Evolutionary conservation across 2,329 filamentous ascomycete genomes (phyloP).

Genomic region (Pseudogymnoascus sp.): DNA sequence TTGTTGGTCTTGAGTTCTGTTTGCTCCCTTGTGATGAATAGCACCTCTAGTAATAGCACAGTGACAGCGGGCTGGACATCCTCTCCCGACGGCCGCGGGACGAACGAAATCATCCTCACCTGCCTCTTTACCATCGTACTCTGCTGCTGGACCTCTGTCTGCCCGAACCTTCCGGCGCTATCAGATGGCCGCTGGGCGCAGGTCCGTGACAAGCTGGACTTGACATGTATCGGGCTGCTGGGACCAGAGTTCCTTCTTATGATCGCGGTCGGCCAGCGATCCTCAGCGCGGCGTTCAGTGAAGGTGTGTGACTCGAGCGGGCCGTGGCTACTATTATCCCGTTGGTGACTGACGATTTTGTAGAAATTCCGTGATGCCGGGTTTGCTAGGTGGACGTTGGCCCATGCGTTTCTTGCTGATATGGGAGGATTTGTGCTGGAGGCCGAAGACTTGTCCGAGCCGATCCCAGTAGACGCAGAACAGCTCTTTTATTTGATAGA

Average conservation of each 20-base stretch:
- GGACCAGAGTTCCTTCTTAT: conserved; percentile 33
- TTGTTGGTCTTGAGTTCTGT: not conserved
- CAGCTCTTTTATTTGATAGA: conserved; percentile 29
- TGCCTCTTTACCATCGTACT: conserved; percentile 35
- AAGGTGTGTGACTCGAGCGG: conserved; percentile 13
- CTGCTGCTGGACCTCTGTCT: conserved; percentile 35
- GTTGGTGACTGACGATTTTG: not conserved
- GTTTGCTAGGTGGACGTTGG: conserved; percentile 31
- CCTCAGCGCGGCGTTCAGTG: conserved; percentile 29
- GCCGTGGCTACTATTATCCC: not conserved
- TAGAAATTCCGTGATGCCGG: conserved; percentile 14
- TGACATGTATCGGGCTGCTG: conserved; percentile 31
- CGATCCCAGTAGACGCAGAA: conserved; percentile 33
- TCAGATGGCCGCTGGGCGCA: conserved; percentile 27
- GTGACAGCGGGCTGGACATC: conserved; percentile 29
- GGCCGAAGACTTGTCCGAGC: conserved; percentile 21
- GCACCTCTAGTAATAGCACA: not conserved
- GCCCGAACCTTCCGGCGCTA: conserved; percentile 31
- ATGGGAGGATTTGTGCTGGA: conserved; percentile 35
- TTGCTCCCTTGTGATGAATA: not conserved
- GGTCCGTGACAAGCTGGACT: conserved; percentile 28
- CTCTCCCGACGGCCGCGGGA: conserved; percentile 32
- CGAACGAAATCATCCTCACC: conserved; percentile 34
- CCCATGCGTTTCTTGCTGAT: conserved; percentile 35
- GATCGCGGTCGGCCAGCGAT: conserved; percentile 31